phyloP scores from a whole-genome alignment of 257 asterid species.

The Salvia rosmarinus region DNA sequence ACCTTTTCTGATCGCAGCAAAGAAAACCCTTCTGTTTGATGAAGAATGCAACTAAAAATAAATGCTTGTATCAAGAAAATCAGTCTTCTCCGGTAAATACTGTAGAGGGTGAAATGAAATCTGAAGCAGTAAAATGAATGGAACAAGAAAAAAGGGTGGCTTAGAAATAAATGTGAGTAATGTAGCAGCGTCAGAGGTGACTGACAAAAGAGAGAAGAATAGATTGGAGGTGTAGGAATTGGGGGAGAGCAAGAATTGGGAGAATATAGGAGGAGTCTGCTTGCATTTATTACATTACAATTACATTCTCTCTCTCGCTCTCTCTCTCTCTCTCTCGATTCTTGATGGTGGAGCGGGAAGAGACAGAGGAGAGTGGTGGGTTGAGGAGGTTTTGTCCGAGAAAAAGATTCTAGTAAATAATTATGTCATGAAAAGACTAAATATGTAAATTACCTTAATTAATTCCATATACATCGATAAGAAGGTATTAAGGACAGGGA shows the following conservation, averaged over 20 bases:
- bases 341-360: constrained; percentile 36
- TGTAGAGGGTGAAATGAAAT: neutral
- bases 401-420: neutral
- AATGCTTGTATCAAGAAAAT: neutral
- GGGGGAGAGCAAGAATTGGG: constrained; percentile 24
- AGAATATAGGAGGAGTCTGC: constrained; percentile 24
- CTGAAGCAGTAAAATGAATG: constrained; percentile 27
- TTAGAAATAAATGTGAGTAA: constrained; percentile 27
- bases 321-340: constrained; percentile 6
- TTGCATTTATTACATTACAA: constrained; percentile 11
- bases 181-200: constrained; percentile 30
- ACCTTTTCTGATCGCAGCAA: constrained; percentile 29
- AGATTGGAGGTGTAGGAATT: constrained; percentile 34
- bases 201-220: constrained; percentile 30
- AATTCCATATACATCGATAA: neutral
- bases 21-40: neutral
- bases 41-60: neutral
- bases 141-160: constrained; percentile 21
- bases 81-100: neutral
- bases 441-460: neutral
- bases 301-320: neutral
- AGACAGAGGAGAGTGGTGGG: constrained; percentile 36
- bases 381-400: constrained; percentile 24
- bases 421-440: constrained; percentile 35
- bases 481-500: neutral